Percentiles rank a stretch among this genome's conserved stretches.
Conservation (phyloP, 2,329 filamentous ascomycete species). For the Diaporthe ilicicola region DNA sequence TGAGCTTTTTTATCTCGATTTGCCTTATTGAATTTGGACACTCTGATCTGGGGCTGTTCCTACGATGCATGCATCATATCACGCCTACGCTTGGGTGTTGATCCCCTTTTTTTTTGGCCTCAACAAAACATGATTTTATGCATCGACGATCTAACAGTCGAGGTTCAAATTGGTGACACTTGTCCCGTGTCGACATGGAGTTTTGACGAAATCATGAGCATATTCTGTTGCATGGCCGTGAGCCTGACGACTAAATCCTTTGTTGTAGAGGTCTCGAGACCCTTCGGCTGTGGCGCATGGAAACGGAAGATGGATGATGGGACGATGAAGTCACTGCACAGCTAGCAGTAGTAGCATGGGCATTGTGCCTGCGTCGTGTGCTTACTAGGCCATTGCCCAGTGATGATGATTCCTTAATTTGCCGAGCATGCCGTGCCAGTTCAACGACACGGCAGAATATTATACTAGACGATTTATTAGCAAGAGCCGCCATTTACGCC, state of each 20-base stretch:
- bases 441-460: neutral
- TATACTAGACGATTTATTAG: neutral
- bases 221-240: neutral
- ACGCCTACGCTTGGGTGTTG: neutral
- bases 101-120: neutral
- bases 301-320: neutral
- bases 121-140: neutral
- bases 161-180: neutral
- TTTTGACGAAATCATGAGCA: neutral
- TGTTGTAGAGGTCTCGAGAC: neutral
- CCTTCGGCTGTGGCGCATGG: conserved; percentile 1
- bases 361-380: neutral
- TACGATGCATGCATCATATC: neutral
- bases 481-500: neutral
- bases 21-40: neutral
- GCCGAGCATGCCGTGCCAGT: neutral
- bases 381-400: neutral
- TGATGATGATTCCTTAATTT: neutral
- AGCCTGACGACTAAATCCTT: neutral
- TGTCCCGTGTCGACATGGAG: neutral
- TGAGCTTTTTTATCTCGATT: neutral
- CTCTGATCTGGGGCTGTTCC: neutral
- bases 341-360: neutral
- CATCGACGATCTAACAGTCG: neutral
- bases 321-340: conserved; percentile 11